Evolutionary conservation across 352 stramenopile genomes (phyloP).

Genomic region (Phytophthora quininea): DNA sequence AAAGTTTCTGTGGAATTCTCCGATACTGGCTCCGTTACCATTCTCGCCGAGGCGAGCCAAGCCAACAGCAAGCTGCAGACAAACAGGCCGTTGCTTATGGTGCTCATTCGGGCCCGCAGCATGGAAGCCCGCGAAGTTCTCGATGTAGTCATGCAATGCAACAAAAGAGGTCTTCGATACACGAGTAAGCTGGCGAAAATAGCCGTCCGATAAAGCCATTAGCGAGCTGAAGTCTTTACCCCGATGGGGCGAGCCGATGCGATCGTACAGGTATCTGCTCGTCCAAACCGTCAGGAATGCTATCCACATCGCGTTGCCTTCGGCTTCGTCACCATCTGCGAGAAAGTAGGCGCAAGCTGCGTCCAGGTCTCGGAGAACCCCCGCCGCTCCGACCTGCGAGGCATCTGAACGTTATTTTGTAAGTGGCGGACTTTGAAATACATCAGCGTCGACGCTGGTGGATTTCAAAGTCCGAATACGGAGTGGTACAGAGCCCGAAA

Average conservation of each 20-base stretch:
- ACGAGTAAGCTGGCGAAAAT: neutral
- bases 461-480: neutral
- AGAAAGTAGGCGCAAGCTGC: neutral
- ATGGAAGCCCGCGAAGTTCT: neutral
- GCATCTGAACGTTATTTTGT: neutral
- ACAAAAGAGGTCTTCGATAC: neutral
- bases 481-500: conserved; percentile 7
- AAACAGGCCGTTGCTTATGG: neutral
- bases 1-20: neutral
- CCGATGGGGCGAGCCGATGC: neutral
- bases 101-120: neutral
- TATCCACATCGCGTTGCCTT: neutral
- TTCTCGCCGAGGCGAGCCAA: neutral
- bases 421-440: neutral
- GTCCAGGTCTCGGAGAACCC: neutral
- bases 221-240: neutral
- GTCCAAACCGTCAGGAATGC: neutral
- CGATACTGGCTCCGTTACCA: neutral
- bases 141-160: neutral
- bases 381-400: neutral
- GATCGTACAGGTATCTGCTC: neutral
- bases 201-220: neutral
- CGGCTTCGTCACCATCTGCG: neutral
- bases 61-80: neutral
- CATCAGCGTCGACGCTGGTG: neutral